phyloP scores from a whole-genome alignment of 2,329 filamentous ascomycete species.

The Fusarium phyllophilum region DNA sequence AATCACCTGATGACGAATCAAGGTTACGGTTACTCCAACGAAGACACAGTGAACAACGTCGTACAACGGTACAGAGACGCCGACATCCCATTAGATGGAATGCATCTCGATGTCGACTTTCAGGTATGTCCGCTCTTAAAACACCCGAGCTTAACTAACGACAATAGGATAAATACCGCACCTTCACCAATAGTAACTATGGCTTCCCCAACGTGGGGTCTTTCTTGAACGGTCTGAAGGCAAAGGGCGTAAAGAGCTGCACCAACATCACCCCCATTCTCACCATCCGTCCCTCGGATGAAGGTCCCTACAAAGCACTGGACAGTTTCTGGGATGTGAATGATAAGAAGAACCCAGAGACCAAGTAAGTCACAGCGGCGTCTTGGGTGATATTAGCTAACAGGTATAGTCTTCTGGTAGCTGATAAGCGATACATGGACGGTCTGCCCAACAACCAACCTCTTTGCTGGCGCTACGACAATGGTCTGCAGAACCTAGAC shows the following conservation, averaged over 20 bases:
- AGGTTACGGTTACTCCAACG: neutral
- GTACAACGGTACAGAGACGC: neutral
- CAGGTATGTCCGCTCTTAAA: accelerated
- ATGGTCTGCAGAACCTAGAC: neutral
- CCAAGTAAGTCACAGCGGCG: accelerated
- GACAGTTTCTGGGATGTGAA: neutral
- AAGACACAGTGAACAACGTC: neutral
- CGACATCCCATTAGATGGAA: neutral
- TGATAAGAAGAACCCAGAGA: neutral
- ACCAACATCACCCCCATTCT: neutral
- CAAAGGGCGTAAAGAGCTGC: neutral
- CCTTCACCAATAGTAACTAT: neutral
- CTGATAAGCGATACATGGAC: neutral
- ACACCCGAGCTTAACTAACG: accelerated
- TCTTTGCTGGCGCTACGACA: neutral
- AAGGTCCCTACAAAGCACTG: neutral
- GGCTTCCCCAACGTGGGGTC: neutral
- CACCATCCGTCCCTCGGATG: neutral
- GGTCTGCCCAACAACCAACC: neutral
- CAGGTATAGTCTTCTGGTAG: neutral
- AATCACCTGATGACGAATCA: neutral
- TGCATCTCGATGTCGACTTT: neutral
- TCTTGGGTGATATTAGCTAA: accelerated
- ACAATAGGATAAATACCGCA: neutral
- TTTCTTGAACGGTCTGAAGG: neutral